These are phyloP conservation scores for Pistacia vera DNA, from an alignment of 345 rosid species.

Conservation along the genomic window DNA sequence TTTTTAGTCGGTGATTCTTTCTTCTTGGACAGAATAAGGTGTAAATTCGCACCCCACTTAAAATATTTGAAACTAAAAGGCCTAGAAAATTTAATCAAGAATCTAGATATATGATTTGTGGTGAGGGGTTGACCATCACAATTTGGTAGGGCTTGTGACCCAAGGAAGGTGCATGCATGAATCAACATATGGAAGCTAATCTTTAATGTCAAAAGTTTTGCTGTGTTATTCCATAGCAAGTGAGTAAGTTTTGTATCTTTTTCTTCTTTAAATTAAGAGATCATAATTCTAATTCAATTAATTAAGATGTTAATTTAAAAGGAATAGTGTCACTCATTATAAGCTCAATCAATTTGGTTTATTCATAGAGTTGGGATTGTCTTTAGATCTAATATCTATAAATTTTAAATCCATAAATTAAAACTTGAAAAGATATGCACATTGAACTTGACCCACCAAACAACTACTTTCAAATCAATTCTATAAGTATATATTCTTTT, in stretches of 20 bases:
- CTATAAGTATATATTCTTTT: not conserved
- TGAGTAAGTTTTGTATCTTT: too few species aligned
- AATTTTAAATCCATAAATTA: not conserved
- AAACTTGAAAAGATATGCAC: slow-evolving; percentile 7
- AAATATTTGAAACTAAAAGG: slow-evolving; percentile 6
- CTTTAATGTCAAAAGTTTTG: slow-evolving; percentile 2
- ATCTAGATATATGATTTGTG: slow-evolving; percentile 8
- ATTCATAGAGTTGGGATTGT: too few species aligned
- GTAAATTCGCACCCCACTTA: not conserved
- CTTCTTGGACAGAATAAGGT: not conserved
- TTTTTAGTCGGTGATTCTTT: not conserved
- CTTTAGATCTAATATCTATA: too few species aligned
- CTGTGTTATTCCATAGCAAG: too few species aligned
- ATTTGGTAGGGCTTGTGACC: slow-evolving; percentile 22
- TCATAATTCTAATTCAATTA: not conserved
- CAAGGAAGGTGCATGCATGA: not conserved
- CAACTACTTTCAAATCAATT: not conserved
- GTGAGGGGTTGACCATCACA: slow-evolving; percentile 21
- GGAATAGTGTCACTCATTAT: too few species aligned
- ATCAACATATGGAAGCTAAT: not conserved
- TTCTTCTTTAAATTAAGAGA: too few species aligned
- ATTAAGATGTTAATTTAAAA: too few species aligned
- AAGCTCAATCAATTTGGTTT: not conserved
- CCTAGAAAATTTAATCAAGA: slow-evolving; percentile 12
- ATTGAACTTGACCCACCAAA: slow-evolving; percentile 6